Percentiles rank a stretch among this genome's conserved stretches.
Evolutionary conservation across 2,329 filamentous ascomycete species (phyloP).

Genomic region (Didymella pomorum): DNA sequence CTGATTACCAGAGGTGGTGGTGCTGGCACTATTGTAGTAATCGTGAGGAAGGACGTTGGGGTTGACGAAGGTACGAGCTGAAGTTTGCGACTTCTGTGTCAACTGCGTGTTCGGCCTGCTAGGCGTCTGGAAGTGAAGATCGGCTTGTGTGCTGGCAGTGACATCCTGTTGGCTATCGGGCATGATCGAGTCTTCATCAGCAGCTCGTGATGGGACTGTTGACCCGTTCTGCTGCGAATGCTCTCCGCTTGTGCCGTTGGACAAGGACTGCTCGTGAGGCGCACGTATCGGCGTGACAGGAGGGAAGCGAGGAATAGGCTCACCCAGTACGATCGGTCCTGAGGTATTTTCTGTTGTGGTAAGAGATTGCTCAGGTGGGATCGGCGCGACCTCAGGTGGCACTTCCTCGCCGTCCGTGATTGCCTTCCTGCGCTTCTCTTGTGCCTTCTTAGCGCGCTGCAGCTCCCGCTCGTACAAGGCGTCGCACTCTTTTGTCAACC

Average conservation of each 20-base stretch:
- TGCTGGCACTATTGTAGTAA: slow-evolving; percentile 87
- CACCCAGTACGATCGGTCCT: slow-evolving; percentile 65
- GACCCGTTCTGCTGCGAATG: slow-evolving; percentile 54
- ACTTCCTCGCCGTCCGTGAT: slow-evolving; percentile 51
- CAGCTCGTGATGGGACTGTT: slow-evolving; percentile 47
- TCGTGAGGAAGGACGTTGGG: slow-evolving; percentile 66
- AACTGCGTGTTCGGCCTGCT: slow-evolving; percentile 41
- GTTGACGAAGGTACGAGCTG: slow-evolving; percentile 66
- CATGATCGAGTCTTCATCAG: slow-evolving; percentile 56
- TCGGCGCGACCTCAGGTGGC: slow-evolving; percentile 51
- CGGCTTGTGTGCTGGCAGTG: slow-evolving; percentile 42
- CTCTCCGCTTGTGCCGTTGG: slow-evolving; percentile 62
- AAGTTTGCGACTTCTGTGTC: slow-evolving; percentile 70
- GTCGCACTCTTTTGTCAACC: slow-evolving; percentile 71
- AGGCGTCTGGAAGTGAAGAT: slow-evolving; percentile 45
- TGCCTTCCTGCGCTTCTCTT: slow-evolving; percentile 60
- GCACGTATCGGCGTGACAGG: slow-evolving; percentile 54
- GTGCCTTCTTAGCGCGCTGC: slow-evolving; percentile 67
- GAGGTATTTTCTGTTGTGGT: slow-evolving; percentile 52
- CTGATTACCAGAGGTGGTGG: slow-evolving; percentile 81
- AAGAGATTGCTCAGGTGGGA: slow-evolving; percentile 53
- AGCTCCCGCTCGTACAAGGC: slow-evolving; percentile 75
- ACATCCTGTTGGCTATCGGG: slow-evolving; percentile 54
- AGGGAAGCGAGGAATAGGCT: slow-evolving; percentile 62
- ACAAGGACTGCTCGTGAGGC: slow-evolving; percentile 61